A percentile compares a stretch with the other conserved stretches of the same genome.
These are phyloP conservation scores for Hypericum androsaemum DNA, from an alignment of 345 rosid genomes.

Conservation along the genomic window DNA sequence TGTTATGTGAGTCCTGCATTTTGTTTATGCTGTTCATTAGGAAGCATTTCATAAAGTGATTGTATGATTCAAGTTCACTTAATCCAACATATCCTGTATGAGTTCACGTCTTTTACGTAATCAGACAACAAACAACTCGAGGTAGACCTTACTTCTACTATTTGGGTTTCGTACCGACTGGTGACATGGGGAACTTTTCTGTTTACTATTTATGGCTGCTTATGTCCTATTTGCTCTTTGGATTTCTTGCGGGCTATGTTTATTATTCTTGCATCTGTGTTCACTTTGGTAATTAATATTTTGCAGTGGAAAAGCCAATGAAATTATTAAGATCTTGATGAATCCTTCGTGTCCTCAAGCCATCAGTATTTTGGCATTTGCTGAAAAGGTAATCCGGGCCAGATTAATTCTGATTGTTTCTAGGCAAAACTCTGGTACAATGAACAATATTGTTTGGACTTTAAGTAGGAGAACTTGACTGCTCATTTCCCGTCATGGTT, in stretches of 20 bases:
- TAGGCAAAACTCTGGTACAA: neutral
- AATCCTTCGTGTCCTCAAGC: constrained; percentile 69
- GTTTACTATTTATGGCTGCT: too few species aligned
- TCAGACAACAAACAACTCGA: too few species aligned
- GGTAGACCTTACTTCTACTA: too few species aligned
- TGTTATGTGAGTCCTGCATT: constrained; percentile 43
- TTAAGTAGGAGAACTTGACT: too few species aligned
- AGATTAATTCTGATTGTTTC: constrained; percentile 2
- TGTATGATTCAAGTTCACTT: neutral
- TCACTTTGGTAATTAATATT: neutral
- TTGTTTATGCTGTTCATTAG: neutral
- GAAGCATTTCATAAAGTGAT: neutral
- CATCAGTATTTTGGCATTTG: constrained; percentile 60
- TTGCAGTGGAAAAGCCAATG: constrained; percentile 65
- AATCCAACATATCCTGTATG: neutral
- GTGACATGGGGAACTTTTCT: too few species aligned
- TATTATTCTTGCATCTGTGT: too few species aligned
- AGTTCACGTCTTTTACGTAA: too few species aligned
- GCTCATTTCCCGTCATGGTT: too few species aligned
- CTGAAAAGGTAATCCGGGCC: constrained; percentile 70
- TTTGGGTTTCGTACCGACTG: too few species aligned
- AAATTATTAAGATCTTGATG: constrained; percentile 54
- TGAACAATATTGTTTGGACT: too few species aligned
- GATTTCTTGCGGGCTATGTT: too few species aligned
- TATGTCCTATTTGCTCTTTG: too few species aligned